Conservation (phyloP, 2,329 filamentous ascomycete genomes). For the Macrophomina phaseolina region DNA sequence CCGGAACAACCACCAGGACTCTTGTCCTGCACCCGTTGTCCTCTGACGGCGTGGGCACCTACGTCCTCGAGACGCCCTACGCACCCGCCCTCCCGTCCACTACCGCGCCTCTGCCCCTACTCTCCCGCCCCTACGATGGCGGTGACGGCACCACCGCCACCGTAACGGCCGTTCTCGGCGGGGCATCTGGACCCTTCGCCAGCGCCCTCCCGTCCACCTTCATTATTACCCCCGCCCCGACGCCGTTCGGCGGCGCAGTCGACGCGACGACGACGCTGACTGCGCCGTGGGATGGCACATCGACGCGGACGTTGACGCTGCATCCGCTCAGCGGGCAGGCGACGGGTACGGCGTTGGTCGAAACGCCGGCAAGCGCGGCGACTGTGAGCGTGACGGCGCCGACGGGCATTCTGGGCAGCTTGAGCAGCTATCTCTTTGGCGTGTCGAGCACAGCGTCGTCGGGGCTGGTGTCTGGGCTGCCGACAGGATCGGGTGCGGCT, state of each 20-base stretch:
- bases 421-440: not conserved
- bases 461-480: not conserved
- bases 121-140: not conserved
- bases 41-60: not conserved
- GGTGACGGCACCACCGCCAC: conserved; percentile 44
- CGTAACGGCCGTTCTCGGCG: not conserved
- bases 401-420: not conserved
- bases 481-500: no score
- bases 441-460: not conserved
- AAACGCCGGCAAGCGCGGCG: not conserved
- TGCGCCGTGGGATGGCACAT: not conserved
- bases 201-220: not conserved
- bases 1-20: not conserved
- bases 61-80: not conserved
- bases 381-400: not conserved
- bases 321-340: not conserved
- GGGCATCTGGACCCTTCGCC: not conserved
- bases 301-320: not conserved
- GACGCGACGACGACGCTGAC: not conserved
- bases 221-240: not conserved
- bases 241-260: not conserved
- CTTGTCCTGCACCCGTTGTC: not conserved
- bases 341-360: not conserved
- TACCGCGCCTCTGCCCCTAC: not conserved
- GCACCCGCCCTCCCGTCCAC: not conserved